phyloP scores from a whole-genome alignment of 331 rosid species.

The Acacia pycnantha region DNA sequence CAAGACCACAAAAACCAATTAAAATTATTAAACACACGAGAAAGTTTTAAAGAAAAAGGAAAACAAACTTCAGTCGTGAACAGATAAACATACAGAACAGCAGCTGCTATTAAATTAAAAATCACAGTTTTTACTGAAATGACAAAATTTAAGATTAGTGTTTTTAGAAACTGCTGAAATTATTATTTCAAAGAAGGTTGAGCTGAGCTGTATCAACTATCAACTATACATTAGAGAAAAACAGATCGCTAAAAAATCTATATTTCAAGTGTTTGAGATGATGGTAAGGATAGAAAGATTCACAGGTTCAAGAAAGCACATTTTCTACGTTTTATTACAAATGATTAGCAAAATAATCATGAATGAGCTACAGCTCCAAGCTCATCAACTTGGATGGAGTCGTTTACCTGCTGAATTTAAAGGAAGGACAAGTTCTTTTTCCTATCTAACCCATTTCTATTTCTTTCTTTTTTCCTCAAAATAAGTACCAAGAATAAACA shows the following conservation, averaged over 20 bases:
- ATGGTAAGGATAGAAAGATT: not conserved
- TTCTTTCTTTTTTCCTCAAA: not conserved
- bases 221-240: constrained; percentile 1
- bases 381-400: not conserved
- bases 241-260: not conserved
- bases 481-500: not conserved
- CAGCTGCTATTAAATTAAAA: not conserved
- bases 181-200: not conserved
- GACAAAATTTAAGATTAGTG: not conserved
- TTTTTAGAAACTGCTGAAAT: not conserved
- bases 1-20: constrained; percentile 34
- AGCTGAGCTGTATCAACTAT: not conserved
- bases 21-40: constrained; percentile 17
- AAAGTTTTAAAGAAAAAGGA: not conserved
- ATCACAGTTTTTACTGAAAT: not conserved
- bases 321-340: not conserved
- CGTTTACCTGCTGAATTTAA: not conserved
- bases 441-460: not conserved
- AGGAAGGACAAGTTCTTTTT: not conserved
- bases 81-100: not conserved
- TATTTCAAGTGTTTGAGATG: not conserved
- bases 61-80: not conserved
- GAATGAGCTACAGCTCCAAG: not conserved
- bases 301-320: not conserved
- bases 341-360: not conserved